Evolutionary conservation across 2,329 filamentous ascomycete genomes (phyloP).

Genomic region (Calonectria hongkongensis): DNA sequence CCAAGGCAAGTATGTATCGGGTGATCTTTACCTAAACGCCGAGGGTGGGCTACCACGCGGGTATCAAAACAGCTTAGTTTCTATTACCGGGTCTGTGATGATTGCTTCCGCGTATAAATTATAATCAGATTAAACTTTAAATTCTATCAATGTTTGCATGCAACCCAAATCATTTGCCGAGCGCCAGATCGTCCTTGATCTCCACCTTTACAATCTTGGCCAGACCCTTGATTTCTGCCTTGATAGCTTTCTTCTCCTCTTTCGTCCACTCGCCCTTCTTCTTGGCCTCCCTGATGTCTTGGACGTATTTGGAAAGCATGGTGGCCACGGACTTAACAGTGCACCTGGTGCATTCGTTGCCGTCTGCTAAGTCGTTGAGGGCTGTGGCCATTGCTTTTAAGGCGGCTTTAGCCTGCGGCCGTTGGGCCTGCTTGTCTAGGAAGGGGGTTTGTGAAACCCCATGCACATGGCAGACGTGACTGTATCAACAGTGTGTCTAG

Average conservation of each 20-base stretch:
- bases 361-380: not conserved
- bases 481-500: not conserved
- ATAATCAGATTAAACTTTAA: constrained; percentile 1
- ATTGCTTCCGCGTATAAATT: no score
- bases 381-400: not conserved
- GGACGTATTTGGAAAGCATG: not conserved
- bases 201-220: not conserved
- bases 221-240: not conserved
- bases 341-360: not conserved
- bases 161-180: not conserved
- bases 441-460: not conserved
- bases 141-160: not conserved
- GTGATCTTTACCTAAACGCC: no score
- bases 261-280: not conserved
- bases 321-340: not conserved
- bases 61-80: no score
- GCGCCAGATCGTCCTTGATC: not conserved
- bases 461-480: constrained; percentile 2
- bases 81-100: no score
- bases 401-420: not conserved
- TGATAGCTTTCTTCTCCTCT: constrained; percentile 4
- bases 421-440: not conserved
- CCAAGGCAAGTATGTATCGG: no score
- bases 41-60: no score
- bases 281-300: not conserved